Evolutionary conservation across 2,329 filamentous ascomycete genomes (phyloP), one percentile per base, ranked within the genome.

Genomic region (Trichoderma brevicompactum): DNA sequence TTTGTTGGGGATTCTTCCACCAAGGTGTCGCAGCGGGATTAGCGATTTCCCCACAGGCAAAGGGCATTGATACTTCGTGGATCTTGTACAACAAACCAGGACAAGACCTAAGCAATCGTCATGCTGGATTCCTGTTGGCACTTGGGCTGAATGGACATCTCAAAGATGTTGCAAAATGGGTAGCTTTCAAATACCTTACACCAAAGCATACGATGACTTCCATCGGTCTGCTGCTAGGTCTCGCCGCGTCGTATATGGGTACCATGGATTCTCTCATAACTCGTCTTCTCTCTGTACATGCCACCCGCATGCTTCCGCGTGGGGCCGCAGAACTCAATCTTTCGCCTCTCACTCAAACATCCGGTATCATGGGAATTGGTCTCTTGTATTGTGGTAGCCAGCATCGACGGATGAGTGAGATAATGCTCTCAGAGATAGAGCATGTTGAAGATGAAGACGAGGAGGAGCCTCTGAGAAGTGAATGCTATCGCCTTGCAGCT

Each of bases 121-220:
- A 99, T 76, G 96, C 95, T 36, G 95, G 95, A 0, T 95, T 99
- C 69, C 79, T 99, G 49, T 83, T 99, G 0, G 95, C 93, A 5
- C 83, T 99, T 5, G 95, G 95, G 3, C 81, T 99, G 28, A 97
- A 97, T 71, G 96, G 95, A 0, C 96, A 99, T 78, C 81, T 99
- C n/a, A 95, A 92, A 71, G 90, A 88, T 7, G 86, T 99, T 34
- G 95, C 95, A 2, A 98, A 98, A 80, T 99, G 95, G 94, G 90
- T 99, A 49, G 94, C 94, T 8, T 99, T 98, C 84, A 98, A 97
- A 74, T 99, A 99, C 71, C 82, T 99, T n/a, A 99, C 95, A 0
- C 94, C 95, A 1, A 99, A 99, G 74, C 96, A 99, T 77, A 96
- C 94, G 32, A 99, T 99, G 95, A 98, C 95, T 28, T 98, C 95